Conservation (phyloP, 2,329 filamentous ascomycete species). For the Parascedosporium putredinis region DNA sequence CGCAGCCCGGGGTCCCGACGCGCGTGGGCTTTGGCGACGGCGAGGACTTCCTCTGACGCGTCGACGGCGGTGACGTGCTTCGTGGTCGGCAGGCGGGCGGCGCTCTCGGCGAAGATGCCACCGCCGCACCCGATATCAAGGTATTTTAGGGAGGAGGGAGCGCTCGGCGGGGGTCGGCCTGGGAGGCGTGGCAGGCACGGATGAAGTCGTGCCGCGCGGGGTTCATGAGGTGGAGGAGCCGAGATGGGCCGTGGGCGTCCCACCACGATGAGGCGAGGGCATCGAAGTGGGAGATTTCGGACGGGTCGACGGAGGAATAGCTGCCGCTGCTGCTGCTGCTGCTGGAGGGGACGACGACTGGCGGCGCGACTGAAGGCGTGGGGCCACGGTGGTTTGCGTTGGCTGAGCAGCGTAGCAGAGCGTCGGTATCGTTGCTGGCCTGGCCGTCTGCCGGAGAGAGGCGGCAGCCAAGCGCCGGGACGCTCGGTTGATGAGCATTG, state of each 20-base stretch:
- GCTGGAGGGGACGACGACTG: conserved; percentile 17
- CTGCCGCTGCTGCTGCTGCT: conserved; percentile 11
- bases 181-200: conserved; percentile 52
- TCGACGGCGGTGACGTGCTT: conserved; percentile 64
- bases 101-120: conserved; percentile 88
- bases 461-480: conserved; percentile 6
- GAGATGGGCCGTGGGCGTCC: conserved; percentile 87
- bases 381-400: not conserved
- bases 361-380: conserved; percentile 8
- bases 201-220: conserved; percentile 93
- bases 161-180: conserved; percentile 28
- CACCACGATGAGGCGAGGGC: conserved; percentile 91
- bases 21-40: conserved; percentile 67
- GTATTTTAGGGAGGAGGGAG: conserved; percentile 43
- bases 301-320: conserved; percentile 68
- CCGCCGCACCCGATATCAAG: conserved; percentile 94
- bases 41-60: conserved; percentile 62
- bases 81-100: conserved; percentile 57
- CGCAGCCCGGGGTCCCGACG: conserved; percentile 59
- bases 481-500: conserved; percentile 1
- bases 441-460: not conserved
- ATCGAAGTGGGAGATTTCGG: conserved; percentile 91
- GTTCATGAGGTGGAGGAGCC: conserved; percentile 95
- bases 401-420: not conserved
- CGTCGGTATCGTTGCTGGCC: not conserved